phyloP scores from a whole-genome alignment of 2,329 filamentous ascomycete species.

The Diaporthe ilicicola region DNA sequence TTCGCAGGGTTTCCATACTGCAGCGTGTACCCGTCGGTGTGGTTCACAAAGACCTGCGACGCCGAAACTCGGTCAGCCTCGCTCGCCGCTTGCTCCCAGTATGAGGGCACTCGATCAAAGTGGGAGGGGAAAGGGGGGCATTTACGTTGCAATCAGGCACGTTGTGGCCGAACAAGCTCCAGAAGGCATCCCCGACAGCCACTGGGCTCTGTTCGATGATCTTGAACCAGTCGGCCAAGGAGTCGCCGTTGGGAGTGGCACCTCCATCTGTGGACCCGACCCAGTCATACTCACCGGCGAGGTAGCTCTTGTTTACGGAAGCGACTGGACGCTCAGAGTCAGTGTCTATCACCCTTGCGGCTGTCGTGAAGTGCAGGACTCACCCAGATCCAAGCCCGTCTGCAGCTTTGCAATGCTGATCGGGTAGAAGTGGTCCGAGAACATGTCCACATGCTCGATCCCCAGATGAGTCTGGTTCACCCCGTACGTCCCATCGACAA shows the following conservation, averaged over 20 bases:
- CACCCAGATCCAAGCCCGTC: conserved; percentile 41
- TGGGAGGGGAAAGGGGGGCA: background rate
- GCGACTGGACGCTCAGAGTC: conserved; percentile 39
- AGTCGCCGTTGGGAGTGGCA: conserved; percentile 39
- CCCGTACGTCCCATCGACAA: conserved; percentile 58
- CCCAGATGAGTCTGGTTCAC: conserved; percentile 53
- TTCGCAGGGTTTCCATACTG: conserved; percentile 55
- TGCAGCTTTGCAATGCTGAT: conserved; percentile 49
- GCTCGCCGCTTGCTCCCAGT: no score
- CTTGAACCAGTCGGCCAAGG: conserved; percentile 50
- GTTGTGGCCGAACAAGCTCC: conserved; percentile 56
- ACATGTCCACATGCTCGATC: conserved; percentile 54
- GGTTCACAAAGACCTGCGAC: conserved; percentile 50
- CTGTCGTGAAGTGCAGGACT: background rate
- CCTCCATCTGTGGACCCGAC: conserved; percentile 39
- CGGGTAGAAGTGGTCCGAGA: conserved; percentile 58
- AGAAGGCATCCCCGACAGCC: conserved; percentile 53
- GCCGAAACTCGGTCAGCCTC: background rate
- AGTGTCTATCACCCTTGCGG: background rate
- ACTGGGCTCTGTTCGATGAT: conserved; percentile 49
- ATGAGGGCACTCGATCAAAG: no score
- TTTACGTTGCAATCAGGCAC: conserved; percentile 52
- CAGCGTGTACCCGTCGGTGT: conserved; percentile 54
- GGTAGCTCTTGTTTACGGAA: conserved; percentile 51
- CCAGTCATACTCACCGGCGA: conserved; percentile 59